Percentiles rank a stretch among this genome's conserved stretches.
Conservation (phyloP, 352 stramenopile species). For the Phytophthora sansomeana region DNA sequence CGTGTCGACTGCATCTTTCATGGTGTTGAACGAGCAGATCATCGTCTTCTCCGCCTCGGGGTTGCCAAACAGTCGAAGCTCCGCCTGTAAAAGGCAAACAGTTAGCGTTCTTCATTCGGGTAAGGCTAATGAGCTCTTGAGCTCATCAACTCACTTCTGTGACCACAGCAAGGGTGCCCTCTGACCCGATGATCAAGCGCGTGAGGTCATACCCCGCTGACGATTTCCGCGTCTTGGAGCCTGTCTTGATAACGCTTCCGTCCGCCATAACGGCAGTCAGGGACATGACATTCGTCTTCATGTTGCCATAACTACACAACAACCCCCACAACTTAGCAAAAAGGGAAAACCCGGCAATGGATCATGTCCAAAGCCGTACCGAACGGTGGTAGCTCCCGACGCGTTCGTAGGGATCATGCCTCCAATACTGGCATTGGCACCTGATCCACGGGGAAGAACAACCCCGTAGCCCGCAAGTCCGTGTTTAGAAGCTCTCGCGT, state of each 20-base stretch:
- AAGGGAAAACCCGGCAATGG: background rate
- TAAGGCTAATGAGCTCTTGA: background rate
- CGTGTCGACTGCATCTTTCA: slow-evolving; percentile 85
- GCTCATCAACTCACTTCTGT: slow-evolving; percentile 81
- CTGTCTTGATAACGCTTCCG: slow-evolving; percentile 87
- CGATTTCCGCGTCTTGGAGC: slow-evolving; percentile 93
- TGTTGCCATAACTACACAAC: slow-evolving; percentile 91
- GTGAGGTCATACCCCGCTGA: slow-evolving; percentile 97
- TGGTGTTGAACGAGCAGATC: slow-evolving; percentile 92
- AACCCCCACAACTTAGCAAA: background rate
- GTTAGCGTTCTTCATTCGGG: slow-evolving; percentile 1
- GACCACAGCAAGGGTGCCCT: slow-evolving; percentile 96
- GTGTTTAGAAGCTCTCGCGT: slow-evolving; percentile 94
- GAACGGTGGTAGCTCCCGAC: slow-evolving; percentile 82
- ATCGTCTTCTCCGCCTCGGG: slow-evolving; percentile 90
- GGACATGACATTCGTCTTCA: slow-evolving; percentile 96
- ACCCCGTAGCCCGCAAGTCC: slow-evolving; percentile 80
- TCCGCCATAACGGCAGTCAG: slow-evolving; percentile 94
- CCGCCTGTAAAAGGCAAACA: slow-evolving; percentile 47
- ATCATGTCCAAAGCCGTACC: slow-evolving; percentile 9
- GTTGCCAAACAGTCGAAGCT: slow-evolving; percentile 93
- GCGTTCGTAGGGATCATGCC: slow-evolving; percentile 94
- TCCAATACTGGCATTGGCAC: slow-evolving; percentile 95
- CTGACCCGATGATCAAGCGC: slow-evolving; percentile 93
- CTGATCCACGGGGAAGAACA: slow-evolving; percentile 97